Base-by-base conservation (phyloP, 2,329 filamentous ascomycete genomes). In the Diplodia seriata region DNA sequence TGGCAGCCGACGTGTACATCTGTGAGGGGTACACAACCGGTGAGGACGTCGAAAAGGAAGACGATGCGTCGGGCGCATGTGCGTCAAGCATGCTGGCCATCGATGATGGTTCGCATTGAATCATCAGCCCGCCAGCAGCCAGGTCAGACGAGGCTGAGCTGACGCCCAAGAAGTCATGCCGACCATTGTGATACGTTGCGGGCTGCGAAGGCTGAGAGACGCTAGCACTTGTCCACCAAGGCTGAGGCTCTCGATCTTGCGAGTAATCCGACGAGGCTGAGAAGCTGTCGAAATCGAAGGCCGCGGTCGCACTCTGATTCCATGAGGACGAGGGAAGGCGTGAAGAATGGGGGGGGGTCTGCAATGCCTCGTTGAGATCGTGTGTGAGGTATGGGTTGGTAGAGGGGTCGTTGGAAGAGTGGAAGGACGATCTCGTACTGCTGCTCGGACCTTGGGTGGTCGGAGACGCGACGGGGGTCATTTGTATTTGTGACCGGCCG, bases 341-440 rank as follows among this genome's bases (percentile, higher is more conserved):
- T 40, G 74, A 70, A n/a, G 76, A 75, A 47, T 75, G 72, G 50
- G 76, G 76, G 64, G 76, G 78, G 61, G 76, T 79, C 61, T 76
- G 74, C 70, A 76, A 76, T 73, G 78, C 77, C 67, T 71, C 72
- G 50, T 70, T 72, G 14, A 67, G 65, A 12, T 69, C 51, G 33
- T 70, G 68, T 18, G 70, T 70, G 38, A 73, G 63, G 68, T 74
- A 74, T 20, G 70, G 70, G 56, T 76, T 73, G 67, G 68, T 72
- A 29, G 72, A 72, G 26, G 71, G 69, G 36, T 69, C 65, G 51
- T 50, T 63, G 9, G 51, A 40, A 6, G 51, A 40, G 40, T 73
- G 70, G 65, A 76, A 78, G 18, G 67, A 68, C 8, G 67, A 65
- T 20, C 62, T 51, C 3, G 61, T 36, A 14, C 62, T 68, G n/a